Percentiles rank a stretch among this genome's conserved stretches.
Evolutionary conservation across 139 green algal genomes (phyloP).

Genomic region (Axilococcus clingmanii): DNA sequence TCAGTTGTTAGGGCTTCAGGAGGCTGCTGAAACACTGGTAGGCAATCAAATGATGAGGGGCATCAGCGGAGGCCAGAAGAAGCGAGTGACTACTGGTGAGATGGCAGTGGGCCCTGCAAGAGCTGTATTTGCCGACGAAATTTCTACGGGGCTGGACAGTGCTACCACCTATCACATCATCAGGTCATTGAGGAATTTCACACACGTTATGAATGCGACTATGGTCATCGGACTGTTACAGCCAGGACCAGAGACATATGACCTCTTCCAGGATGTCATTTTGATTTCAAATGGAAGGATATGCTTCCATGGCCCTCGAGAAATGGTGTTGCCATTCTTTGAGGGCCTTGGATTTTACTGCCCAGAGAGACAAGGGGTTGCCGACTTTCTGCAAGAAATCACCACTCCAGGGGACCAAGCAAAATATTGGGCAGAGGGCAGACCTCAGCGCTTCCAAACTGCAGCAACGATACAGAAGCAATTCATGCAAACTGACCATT

Average conservation of each 20-base stretch:
- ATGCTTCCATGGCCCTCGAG: constrained; percentile 37
- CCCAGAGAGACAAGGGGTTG: constrained; percentile 41
- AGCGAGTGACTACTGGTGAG: constrained; percentile 48
- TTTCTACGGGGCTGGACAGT: constrained; percentile 37
- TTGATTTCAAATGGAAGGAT: constrained; percentile 28
- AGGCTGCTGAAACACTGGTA: constrained; percentile 16
- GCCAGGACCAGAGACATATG: constrained; percentile 42
- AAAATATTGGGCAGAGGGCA: background rate
- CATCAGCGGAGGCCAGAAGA: constrained; percentile 39
- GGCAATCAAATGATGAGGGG: constrained; percentile 46
- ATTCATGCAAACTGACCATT: background rate
- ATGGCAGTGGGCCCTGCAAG: constrained; percentile 48
- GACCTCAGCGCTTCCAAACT: background rate
- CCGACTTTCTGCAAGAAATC: constrained; percentile 77
- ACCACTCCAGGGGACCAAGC: constrained; percentile 6
- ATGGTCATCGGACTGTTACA: constrained; percentile 40
- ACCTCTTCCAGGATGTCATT: constrained; percentile 35
- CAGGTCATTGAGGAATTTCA: constrained; percentile 7
- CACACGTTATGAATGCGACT: constrained; percentile 26
- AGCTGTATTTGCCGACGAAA: constrained; percentile 42
- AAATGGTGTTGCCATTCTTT: constrained; percentile 55
- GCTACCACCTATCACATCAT: constrained; percentile 30
- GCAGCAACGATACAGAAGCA: background rate
- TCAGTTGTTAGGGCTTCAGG: constrained; percentile 16
- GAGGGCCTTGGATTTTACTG: constrained; percentile 36